Conservation (phyloP, 257 asterid species). For the Solanum verrucosum region DNA sequence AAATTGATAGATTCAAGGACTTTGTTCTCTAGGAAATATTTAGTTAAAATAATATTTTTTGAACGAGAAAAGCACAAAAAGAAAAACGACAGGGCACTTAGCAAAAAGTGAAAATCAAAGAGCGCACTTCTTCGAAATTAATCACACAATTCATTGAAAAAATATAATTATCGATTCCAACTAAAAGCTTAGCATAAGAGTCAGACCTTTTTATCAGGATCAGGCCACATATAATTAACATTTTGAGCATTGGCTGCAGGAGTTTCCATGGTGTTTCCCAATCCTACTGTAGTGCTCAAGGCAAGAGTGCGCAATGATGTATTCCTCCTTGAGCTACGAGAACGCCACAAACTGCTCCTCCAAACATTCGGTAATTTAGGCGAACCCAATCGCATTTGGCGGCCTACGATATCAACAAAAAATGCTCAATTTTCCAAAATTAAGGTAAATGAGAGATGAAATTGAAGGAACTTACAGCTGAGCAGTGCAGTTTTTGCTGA, state of each 20-base stretch:
- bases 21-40: neutral
- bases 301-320: neutral
- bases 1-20: neutral
- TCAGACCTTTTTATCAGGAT: slow-evolving; percentile 57
- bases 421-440: neutral
- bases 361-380: neutral
- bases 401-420: neutral
- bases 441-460: neutral
- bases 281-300: slow-evolving; percentile 16
- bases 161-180: neutral
- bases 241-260: slow-evolving; percentile 28
- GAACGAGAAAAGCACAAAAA: neutral
- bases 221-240: slow-evolving; percentile 49
- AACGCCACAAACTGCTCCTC: neutral
- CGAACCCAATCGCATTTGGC: neutral
- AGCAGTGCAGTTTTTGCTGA: neutral
- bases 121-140: neutral
- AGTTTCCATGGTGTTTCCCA: slow-evolving; percentile 14
- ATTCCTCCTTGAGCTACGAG: neutral
- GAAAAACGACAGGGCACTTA: neutral
- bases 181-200: neutral
- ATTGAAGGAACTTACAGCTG: neutral
- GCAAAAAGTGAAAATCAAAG: neutral
- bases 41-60: neutral
- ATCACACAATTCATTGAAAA: neutral